These are phyloP conservation scores for Globisporangium yorkense DNA, from an alignment of 352 stramenopile species.

Conservation along the genomic window DNA sequence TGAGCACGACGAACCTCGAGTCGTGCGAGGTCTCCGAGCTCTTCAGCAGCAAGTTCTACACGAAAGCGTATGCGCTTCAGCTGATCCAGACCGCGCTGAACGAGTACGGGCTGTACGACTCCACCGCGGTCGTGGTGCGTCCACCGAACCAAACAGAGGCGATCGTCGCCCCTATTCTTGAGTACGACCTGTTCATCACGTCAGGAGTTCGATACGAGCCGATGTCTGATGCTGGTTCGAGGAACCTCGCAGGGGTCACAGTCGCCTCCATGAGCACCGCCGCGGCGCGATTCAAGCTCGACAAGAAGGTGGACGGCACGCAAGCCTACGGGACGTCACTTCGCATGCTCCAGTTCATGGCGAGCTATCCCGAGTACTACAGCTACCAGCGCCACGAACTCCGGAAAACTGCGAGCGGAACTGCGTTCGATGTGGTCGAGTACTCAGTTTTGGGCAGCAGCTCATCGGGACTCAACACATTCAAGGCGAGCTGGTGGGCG, in stretches of 20 bases:
- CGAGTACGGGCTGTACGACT: conserved; percentile 6
- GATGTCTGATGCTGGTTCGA: conserved; percentile 8
- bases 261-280: conserved; percentile 15
- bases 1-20: conserved; percentile 21
- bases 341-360: conserved; percentile 26
- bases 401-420: background rate
- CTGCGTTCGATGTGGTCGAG: conserved; percentile 15
- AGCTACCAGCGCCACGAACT: conserved; percentile 15
- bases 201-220: conserved; percentile 13
- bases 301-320: conserved; percentile 20
- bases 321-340: conserved; percentile 14
- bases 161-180: conserved; percentile 10
- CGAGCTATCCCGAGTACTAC: conserved; percentile 29
- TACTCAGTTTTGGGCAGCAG: conserved; percentile 20
- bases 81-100: conserved; percentile 19
- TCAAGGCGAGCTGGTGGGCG: conserved; percentile 24
- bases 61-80: conserved; percentile 21
- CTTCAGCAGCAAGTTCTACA: conserved; percentile 20
- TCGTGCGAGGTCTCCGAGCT: conserved; percentile 21
- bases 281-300: conserved; percentile 15
- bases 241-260: conserved; percentile 5
- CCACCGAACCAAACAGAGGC: conserved; percentile 11
- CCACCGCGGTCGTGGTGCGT: background rate
- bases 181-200: conserved; percentile 11
- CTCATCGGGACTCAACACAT: conserved; percentile 27